Evolutionary conservation across 2,329 filamentous ascomycete species (phyloP).

Genomic region (Pseudocercospora eumusae): DNA sequence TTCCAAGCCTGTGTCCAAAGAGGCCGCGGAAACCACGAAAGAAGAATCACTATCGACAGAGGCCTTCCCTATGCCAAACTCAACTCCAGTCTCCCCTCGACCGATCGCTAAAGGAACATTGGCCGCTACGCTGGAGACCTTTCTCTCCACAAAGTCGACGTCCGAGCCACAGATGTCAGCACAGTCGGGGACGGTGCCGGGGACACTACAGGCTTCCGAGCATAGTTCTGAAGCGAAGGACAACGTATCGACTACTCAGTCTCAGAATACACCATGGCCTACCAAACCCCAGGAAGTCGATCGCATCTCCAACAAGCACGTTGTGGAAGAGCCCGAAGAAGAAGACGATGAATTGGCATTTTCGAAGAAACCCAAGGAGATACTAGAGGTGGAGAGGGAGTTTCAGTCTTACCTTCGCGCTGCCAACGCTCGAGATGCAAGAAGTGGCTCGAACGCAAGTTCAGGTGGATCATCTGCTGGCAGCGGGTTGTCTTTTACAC

Average conservation of each 20-base stretch:
- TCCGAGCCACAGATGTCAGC: neutral
- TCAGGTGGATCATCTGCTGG: slow-evolving; percentile 1
- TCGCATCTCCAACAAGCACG: slow-evolving; percentile 1
- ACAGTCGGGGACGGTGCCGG: neutral
- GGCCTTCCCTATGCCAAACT: neutral
- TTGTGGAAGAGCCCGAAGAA: neutral
- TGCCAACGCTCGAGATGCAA: neutral
- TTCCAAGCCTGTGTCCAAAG: neutral
- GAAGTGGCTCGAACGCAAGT: neutral
- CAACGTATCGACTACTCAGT: neutral
- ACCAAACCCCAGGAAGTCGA: neutral
- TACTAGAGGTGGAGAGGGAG: neutral
- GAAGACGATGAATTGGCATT: slow-evolving; percentile 1
- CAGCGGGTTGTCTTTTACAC: neutral
- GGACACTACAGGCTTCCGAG: neutral
- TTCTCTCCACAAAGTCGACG: neutral
- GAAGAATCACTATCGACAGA: neutral
- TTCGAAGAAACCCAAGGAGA: neutral
- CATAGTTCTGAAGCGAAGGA: neutral
- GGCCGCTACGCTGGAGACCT: neutral
- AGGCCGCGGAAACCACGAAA: neutral
- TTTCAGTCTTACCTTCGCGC: slow-evolving; percentile 3
- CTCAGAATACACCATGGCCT: neutral
- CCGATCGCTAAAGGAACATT: neutral
- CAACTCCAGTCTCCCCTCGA: neutral